A percentile compares a stretch with the other conserved stretches of the same genome.
phyloP scores from a whole-genome alignment of 441 rosid species.

The Dalechampia spathulata region DNA sequence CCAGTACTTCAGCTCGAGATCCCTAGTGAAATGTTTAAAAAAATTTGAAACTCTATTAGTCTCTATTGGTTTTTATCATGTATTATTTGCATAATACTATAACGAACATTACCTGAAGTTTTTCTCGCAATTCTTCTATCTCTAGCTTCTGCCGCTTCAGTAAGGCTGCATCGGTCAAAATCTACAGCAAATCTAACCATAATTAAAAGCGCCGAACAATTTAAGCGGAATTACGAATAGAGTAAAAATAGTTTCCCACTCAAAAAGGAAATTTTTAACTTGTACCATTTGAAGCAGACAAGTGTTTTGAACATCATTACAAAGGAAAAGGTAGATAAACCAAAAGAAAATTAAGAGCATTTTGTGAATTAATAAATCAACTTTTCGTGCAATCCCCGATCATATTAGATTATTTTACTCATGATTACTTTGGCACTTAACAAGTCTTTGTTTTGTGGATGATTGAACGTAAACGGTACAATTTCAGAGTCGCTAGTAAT shows the following conservation, averaged over 20 bases:
- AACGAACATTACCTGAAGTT: conserved; percentile 61
- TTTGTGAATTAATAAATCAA: too few species aligned
- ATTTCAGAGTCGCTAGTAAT: not conserved
- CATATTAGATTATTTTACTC: too few species aligned
- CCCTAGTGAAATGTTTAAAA: conserved; percentile 44
- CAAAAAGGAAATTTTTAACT: too few species aligned
- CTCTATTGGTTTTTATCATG: conserved; percentile 4
- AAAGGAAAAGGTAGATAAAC: too few species aligned
- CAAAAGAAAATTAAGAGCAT: too few species aligned
- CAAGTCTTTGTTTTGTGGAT: too few species aligned
- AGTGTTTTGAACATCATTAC: too few species aligned
- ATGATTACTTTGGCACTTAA: too few species aligned
- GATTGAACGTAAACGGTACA: not conserved
- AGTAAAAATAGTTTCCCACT: too few species aligned
- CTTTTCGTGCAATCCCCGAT: too few species aligned
- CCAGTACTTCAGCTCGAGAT: conserved; percentile 79
- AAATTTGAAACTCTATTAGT: too few species aligned
- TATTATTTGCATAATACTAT: not conserved
- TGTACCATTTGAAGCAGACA: too few species aligned
- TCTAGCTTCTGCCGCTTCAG: conserved; percentile 85
- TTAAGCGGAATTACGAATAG: conserved; percentile 3
- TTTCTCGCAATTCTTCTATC: conserved; percentile 77
- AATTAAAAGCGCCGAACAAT: conserved; percentile 18
- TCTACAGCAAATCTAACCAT: conserved; percentile 31
- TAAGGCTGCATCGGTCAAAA: conserved; percentile 90